Percentiles rank a stretch among this genome's conserved stretches.
Evolutionary conservation across 805 yeast species (phyloP).

Genomic region (Kluyveromyces wickerhamii): DNA sequence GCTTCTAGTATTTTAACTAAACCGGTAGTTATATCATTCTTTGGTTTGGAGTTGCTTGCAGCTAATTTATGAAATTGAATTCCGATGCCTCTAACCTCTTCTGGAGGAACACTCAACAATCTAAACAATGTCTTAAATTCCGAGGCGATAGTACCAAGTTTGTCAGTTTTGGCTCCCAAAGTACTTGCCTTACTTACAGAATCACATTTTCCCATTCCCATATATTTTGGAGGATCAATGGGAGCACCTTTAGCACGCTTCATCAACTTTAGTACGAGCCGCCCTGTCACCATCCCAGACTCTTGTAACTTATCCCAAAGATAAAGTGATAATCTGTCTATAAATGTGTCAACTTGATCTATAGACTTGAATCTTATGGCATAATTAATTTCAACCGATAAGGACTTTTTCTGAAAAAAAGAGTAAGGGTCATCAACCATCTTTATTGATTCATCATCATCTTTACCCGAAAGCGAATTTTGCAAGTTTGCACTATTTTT

Average conservation of each 20-base stretch:
- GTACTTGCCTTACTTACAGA: constrained; percentile 48
- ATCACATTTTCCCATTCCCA: constrained; percentile 83
- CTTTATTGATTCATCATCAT: constrained; percentile 46
- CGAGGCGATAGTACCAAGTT: constrained; percentile 50
- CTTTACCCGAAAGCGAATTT: constrained; percentile 59
- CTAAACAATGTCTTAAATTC: constrained; percentile 52
- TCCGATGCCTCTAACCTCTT: constrained; percentile 72
- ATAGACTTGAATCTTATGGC: constrained; percentile 68
- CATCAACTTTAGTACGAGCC: constrained; percentile 59
- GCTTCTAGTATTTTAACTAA: neutral
- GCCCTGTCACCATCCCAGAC: constrained; percentile 43
- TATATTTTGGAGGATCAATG: constrained; percentile 60
- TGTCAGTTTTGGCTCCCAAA: constrained; percentile 55
- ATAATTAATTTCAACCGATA: constrained; percentile 86
- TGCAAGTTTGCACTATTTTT: constrained; percentile 62
- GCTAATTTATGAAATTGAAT: constrained; percentile 56
- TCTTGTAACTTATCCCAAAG: constrained; percentile 44
- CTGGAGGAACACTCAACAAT: constrained; percentile 49
- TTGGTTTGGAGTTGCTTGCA: constrained; percentile 25
- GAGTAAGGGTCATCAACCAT: constrained; percentile 42
- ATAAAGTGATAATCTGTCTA: constrained; percentile 51
- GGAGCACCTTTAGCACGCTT: constrained; percentile 62
- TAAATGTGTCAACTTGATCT: constrained; percentile 56
- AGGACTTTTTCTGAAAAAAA: constrained; percentile 53
- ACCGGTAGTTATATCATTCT: neutral